Conservation (phyloP, 2,329 filamentous ascomycete genomes). For the Pseudonectria foliicola region DNA sequence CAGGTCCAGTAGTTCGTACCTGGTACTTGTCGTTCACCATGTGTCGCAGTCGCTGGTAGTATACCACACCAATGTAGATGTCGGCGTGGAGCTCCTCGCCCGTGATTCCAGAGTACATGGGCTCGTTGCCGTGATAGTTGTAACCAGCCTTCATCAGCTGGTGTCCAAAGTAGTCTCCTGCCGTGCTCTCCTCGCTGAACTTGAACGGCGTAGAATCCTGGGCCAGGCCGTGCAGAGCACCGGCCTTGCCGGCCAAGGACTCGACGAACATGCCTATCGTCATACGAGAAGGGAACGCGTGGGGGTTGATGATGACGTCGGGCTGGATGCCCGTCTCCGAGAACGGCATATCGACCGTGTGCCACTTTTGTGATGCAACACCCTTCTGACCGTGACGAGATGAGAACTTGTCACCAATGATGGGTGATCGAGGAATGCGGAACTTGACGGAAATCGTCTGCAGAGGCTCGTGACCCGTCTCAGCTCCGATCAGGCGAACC, state of each 20-base stretch:
- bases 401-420: slow-evolving; percentile 98
- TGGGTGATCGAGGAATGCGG: slow-evolving; percentile 77
- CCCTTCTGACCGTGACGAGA: slow-evolving; percentile 98
- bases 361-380: slow-evolving; percentile 95
- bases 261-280: slow-evolving; percentile 99
- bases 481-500: slow-evolving; percentile 81
- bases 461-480: slow-evolving; percentile 72
- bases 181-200: slow-evolving; percentile 87
- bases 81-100: slow-evolving; percentile 90
- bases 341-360: slow-evolving; percentile 88
- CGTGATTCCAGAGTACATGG: slow-evolving; percentile 96
- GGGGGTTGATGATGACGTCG: slow-evolving; percentile 97
- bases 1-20: slow-evolving; percentile 88
- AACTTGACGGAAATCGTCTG: slow-evolving; percentile 92
- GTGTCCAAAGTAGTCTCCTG: slow-evolving; percentile 90
- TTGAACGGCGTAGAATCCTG: slow-evolving; percentile 95
- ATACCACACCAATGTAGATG: slow-evolving; percentile 94
- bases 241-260: slow-evolving; percentile 90
- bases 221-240: slow-evolving; percentile 87
- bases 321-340: slow-evolving; percentile 94
- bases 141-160: slow-evolving; percentile 93
- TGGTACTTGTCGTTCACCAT: slow-evolving; percentile 99
- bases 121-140: slow-evolving; percentile 97
- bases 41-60: slow-evolving; percentile 96
- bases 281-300: slow-evolving; percentile 99